These are phyloP conservation scores for Hemisphaericaspora lyxosophila DNA, from an alignment of 1,139 yeast genomes.

Conservation along the genomic window DNA sequence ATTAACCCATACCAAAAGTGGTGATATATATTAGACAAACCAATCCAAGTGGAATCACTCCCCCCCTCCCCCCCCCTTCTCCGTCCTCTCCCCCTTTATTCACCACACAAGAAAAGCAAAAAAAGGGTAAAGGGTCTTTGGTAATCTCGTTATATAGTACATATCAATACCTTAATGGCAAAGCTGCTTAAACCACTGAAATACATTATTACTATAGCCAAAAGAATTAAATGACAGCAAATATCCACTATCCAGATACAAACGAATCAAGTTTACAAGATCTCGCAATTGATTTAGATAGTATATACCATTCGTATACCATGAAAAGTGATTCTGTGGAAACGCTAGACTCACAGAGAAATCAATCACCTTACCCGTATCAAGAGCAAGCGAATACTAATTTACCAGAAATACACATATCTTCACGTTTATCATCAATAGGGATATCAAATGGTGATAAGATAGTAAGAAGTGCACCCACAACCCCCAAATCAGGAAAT, in stretches of 20 bases:
- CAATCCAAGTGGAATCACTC: too few relatives aligned
- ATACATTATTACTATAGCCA: neutral
- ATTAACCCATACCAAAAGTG: too few relatives aligned
- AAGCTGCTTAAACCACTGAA: too few relatives aligned
- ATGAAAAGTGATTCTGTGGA: constrained; percentile 23
- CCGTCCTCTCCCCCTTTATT: too few relatives aligned
- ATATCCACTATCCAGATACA: neutral
- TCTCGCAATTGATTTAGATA: constrained; percentile 33
- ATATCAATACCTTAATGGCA: too few relatives aligned
- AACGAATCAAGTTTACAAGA: constrained; percentile 21
- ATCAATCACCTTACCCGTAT: constrained; percentile 5
- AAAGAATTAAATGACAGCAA: too few relatives aligned
- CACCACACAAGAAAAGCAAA: too few relatives aligned
- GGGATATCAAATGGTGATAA: constrained; percentile 16
- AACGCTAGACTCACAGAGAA: constrained; percentile 29
- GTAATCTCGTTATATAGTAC: too few relatives aligned
- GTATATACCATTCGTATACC: constrained; percentile 34
- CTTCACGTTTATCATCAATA: constrained; percentile 32
- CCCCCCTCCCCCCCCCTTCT: too few relatives aligned
- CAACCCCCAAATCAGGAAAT: constrained; percentile 26
- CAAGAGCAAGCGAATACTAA: constrained; percentile 2
- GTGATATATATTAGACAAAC: too few relatives aligned
- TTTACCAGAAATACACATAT: constrained; percentile 24
- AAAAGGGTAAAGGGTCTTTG: too few relatives aligned
- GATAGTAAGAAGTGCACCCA: constrained; percentile 28